Evolutionary conservation across 495 filamentous ascomycete genomes (phyloP).

Genomic region (Penicillium maclennaniae): DNA sequence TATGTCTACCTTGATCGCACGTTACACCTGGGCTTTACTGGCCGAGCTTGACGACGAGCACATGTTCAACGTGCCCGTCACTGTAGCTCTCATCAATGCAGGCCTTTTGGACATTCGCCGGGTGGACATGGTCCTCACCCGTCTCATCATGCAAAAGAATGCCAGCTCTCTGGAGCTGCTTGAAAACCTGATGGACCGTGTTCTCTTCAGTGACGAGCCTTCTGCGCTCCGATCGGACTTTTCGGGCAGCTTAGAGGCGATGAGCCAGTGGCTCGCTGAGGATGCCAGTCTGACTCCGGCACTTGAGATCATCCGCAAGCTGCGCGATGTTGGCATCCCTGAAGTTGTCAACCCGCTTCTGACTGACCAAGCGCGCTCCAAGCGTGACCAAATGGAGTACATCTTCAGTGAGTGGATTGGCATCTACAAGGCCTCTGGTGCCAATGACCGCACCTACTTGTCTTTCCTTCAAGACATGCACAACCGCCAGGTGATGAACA

Average conservation of each 20-base stretch:
- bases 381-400: conserved; percentile 84
- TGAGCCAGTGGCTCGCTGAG: conserved; percentile 76
- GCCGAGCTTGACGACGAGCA: conserved; percentile 67
- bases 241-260: conserved; percentile 70
- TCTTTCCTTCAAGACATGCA: conserved; percentile 86
- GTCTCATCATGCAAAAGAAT: conserved; percentile 64
- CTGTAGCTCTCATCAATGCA: conserved; percentile 68
- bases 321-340: conserved; percentile 58
- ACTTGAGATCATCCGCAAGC: conserved; percentile 66
- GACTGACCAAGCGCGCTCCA: conserved; percentile 49
- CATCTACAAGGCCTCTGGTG: conserved; percentile 68
- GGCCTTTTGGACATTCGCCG: conserved; percentile 72
- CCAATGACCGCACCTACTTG: conserved; percentile 63
- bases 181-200: conserved; percentile 66
- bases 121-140: conserved; percentile 72
- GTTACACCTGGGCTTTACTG: conserved; percentile 62
- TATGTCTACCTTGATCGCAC: conserved; percentile 67
- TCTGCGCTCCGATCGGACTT: conserved; percentile 81
- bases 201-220: conserved; percentile 72
- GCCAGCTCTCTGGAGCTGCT: conserved; percentile 70
- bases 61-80: conserved; percentile 74
- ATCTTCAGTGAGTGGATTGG: conserved; percentile 92
- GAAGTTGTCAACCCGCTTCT: conserved; percentile 46
- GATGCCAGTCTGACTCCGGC: conserved; percentile 62
- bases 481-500: conserved; percentile 62